Base-by-base conservation (phyloP, 495 filamentous ascomycete species). In the Talaromyces proteolyticus region DNA sequence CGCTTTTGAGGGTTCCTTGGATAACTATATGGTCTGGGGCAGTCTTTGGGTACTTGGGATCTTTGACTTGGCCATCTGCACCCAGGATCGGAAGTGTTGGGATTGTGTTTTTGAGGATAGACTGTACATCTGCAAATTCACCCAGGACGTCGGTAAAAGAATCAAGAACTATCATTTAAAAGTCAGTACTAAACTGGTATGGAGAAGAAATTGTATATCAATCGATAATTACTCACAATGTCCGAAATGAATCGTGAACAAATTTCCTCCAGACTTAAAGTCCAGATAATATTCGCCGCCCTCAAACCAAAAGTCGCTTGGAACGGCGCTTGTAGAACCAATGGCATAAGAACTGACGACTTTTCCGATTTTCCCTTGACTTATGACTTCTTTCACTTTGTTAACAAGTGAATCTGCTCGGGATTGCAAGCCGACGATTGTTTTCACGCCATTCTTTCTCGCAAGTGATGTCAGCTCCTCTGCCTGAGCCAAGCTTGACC, bases 301-400 rank as follows among this genome's bases (percentile, higher is more conserved):
- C 48, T 67, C 59, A 0, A 54, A 47, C n/a, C 69, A 23, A 4
- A 19, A 49, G 7, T 62, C 65, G 1, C 70, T 57, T 3, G 62
- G 65, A 20, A 59, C 54, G 1, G 64, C 55, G 14, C 65, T 67
- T 0, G 65, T 67, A 48, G 54, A 63, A 0, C 62, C 53, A 19
- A 68, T 63, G 45, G 81, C 24, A 16, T 78, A 75, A 18, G 65
- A 73, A 47, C 77, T 80, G 6, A 78, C 47, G 11, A 82, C 72
- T 44, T 66, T 70, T 1, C 81, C 80, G 44, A 85, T 76, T 51
- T 57, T 67, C 0, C 76, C 78, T 0, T 52, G 53, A 17, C 61
- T 60, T 17, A 84, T 53, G 5, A 82, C 37, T 22, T 69, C 63
- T 48, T 68, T 72, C 6, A 82, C 39, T 44, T 70, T 75, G 3